phyloP scores from a whole-genome alignment of 2,329 filamentous ascomycete genomes.

The Grosmannia serpens region DNA sequence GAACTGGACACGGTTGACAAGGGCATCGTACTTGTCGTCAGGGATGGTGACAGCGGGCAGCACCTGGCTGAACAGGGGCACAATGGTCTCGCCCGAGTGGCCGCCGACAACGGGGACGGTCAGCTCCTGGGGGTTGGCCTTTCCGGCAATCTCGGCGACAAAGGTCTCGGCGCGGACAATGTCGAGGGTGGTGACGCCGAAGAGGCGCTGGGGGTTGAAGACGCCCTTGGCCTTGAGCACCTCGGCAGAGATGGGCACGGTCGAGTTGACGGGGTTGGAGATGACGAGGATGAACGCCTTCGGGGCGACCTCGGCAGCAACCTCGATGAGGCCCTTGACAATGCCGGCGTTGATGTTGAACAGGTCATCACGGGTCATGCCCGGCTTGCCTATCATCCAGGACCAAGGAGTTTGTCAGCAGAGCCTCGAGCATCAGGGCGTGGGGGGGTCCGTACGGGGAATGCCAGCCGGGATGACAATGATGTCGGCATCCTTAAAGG shows the following conservation, averaged over 20 bases:
- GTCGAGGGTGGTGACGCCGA: slow-evolving; percentile 97
- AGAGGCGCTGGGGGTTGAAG: slow-evolving; percentile 91
- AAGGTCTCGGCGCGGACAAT: slow-evolving; percentile 98
- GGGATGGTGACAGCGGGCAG: slow-evolving; percentile 71
- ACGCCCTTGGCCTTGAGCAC: slow-evolving; percentile 87
- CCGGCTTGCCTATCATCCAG: slow-evolving; percentile 70
- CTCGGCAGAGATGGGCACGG: slow-evolving; percentile 93
- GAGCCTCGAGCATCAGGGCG: background rate
- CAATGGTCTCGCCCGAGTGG: slow-evolving; percentile 96
- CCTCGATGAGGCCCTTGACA: slow-evolving; percentile 85
- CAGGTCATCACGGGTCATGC: slow-evolving; percentile 98
- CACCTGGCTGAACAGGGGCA: slow-evolving; percentile 90
- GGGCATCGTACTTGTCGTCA: slow-evolving; percentile 75
- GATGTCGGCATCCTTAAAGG: slow-evolving; percentile 87
- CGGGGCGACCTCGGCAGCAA: slow-evolving; percentile 75
- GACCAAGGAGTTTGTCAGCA: background rate
- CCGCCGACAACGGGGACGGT: slow-evolving; percentile 89
- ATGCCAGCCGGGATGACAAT: slow-evolving; percentile 97
- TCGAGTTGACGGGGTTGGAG: slow-evolving; percentile 99
- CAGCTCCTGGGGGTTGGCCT: slow-evolving; percentile 70
- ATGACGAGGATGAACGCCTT: slow-evolving; percentile 95
- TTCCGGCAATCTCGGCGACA: slow-evolving; percentile 72
- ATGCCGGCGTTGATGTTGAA: slow-evolving; percentile 99
- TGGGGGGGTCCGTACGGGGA: slow-evolving; percentile 55
- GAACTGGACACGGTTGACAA: slow-evolving; percentile 94